phyloP scores from a whole-genome alignment of 2,329 filamentous ascomycete genomes.

The Amauroascus niger region DNA sequence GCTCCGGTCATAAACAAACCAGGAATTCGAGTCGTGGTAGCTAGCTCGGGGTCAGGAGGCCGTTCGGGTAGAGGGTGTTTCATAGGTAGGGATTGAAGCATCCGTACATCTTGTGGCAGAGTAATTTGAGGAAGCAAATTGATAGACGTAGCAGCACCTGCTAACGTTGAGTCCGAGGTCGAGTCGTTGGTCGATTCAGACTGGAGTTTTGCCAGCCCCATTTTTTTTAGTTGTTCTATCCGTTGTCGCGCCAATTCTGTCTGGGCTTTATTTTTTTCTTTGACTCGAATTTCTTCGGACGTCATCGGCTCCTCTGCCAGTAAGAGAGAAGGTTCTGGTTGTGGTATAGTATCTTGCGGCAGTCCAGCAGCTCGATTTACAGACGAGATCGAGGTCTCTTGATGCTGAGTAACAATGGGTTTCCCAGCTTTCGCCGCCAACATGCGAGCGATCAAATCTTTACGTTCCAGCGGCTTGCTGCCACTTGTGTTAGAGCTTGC shows the following conservation, averaged over 20 bases:
- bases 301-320: conserved; percentile 3
- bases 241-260: conserved; percentile 70
- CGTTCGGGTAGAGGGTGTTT: conserved; percentile 33
- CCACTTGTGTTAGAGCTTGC: conserved; percentile 11
- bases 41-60: conserved; percentile 25
- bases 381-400: background rate
- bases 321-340: background rate
- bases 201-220: conserved; percentile 34
- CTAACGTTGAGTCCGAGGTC: conserved; percentile 9
- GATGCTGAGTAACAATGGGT: conserved; percentile 5
- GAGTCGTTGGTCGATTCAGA: conserved; percentile 21
- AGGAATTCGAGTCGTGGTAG: conserved; percentile 37
- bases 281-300: conserved; percentile 22
- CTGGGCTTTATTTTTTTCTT: conserved; percentile 50
- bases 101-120: background rate
- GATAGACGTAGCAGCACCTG: conserved; percentile 10
- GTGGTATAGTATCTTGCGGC: background rate
- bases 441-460: conserved; percentile 66
- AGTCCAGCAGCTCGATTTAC: background rate
- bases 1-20: conserved; percentile 43
- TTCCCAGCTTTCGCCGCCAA: conserved; percentile 63
- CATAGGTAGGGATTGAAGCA: conserved; percentile 10
- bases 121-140: conserved; percentile 15
- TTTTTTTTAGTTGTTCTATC: conserved; percentile 62
- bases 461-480: conserved; percentile 52